phyloP scores from a whole-genome alignment of 2,329 filamentous ascomycete genomes.

The Coniochaeta hoffmannii region DNA sequence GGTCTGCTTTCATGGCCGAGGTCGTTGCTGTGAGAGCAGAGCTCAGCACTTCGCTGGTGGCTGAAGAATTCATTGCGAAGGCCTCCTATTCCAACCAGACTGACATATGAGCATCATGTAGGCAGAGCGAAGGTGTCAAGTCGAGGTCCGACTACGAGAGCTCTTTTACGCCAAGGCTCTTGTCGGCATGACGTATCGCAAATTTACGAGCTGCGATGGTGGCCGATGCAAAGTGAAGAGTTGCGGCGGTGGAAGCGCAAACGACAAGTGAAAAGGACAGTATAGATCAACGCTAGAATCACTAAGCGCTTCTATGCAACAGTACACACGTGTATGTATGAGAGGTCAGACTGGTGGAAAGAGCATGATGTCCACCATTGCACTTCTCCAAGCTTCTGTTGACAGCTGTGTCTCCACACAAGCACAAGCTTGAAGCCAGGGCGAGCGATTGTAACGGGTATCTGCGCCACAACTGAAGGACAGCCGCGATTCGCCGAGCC shows the following conservation, averaged over 20 bases:
- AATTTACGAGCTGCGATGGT: no score
- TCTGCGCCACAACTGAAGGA: neutral
- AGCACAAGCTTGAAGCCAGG: neutral
- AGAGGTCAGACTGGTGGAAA: no score
- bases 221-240: no score
- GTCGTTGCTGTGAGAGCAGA: constrained; percentile 5
- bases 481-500: neutral
- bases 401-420: no score
- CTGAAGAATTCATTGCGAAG: constrained; percentile 12
- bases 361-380: no score
- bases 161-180: neutral
- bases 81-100: neutral
- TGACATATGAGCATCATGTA: neutral
- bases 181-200: neutral
- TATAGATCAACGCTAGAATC: no score
- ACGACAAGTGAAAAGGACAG: no score
- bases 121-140: neutral
- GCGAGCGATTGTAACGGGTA: neutral
- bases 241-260: no score
- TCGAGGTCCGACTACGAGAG: neutral
- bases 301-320: no score
- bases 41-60: constrained; percentile 8
- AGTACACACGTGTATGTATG: no score
- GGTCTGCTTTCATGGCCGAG: constrained; percentile 19
- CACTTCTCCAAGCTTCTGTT: neutral